Evolutionary conservation across 1,284 basidiomycete species (phyloP), one percentile per base, ranked within the genome.

Genomic region (Trametes pubescens): DNA sequence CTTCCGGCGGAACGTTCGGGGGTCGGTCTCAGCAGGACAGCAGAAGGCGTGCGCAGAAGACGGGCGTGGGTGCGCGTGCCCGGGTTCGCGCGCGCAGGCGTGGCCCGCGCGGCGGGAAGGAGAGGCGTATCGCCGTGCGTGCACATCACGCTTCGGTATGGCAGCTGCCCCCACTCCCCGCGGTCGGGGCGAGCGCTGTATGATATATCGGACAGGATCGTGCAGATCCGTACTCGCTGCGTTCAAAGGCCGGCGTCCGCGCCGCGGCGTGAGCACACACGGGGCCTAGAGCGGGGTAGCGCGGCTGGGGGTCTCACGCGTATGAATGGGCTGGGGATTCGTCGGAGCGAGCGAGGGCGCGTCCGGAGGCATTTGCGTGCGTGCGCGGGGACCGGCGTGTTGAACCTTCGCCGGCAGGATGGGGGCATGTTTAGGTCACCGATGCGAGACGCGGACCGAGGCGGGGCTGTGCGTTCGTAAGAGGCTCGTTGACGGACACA

Each of bases 1-100:
- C 38, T 54, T 38, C 47, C 43, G 35, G 55, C 64, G 66, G 63
- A 62, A 54, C 63, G 63, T 57, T 65, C 63, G 58, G 62, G 66
- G 63, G 60, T 54, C 52, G 58, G 54, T 46, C 57, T 60, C 51
- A 56, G 54, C 54, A 56, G 57, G 58, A 48, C 53, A 49, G 13
- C 35, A 56, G 53, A 61, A 56, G 47, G 38, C 56, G 34, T 16
- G 51, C 52, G 52, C 40, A 35, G 59, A 52, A 59, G 38, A 51
- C 37, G 53, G 47, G 47, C 57, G 57, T 57, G 49, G 32, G 38
- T 46, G 53, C 51, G 51, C 60, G 59, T 55, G 65, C 60, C 58
- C 47, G 29, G 29, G 29, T 32, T 32, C 29, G 29, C 29, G 29
- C 29, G 57, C 40, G 59, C 56, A 37, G 52, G 48, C 65, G 47